Conservation (phyloP, 257 asterid species). For the Catharanthus roseus region DNA sequence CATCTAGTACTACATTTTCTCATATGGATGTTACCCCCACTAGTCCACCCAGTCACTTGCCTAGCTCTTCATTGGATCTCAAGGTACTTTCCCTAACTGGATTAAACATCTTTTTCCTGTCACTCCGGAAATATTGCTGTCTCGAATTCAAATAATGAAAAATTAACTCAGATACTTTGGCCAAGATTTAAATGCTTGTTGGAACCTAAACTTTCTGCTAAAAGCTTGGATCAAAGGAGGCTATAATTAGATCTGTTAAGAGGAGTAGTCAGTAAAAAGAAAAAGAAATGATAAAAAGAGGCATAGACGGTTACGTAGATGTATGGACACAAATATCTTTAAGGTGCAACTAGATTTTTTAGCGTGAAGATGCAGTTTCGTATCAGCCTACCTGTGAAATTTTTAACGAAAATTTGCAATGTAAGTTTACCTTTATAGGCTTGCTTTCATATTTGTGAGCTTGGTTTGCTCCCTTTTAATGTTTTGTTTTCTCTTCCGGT, state of each 20-base stretch:
- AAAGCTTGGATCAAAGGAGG: not conserved
- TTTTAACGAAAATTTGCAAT: not conserved
- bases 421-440: not conserved
- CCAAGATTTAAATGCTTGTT: not conserved
- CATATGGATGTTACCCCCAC: constrained; percentile 87
- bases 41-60: constrained; percentile 72
- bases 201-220: constrained; percentile 1
- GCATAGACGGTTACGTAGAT: not conserved
- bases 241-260: not conserved
- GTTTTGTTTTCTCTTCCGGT: not conserved
- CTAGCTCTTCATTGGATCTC: constrained; percentile 55
- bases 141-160: not conserved
- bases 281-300: no score
- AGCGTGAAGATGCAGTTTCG: not conserved
- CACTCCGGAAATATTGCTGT: not conserved
- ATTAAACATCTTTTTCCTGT: not conserved
- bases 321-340: not conserved
- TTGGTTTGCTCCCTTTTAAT: not conserved
- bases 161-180: not conserved
- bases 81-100: constrained; percentile 48
- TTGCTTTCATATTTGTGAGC: not conserved
- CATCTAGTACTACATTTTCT: constrained; percentile 48
- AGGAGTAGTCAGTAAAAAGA: no score
- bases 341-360: not conserved
- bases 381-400: not conserved